These are phyloP conservation scores for Symbiodinium pilosum DNA, from an alignment of 73 alveolate species.

Conservation along the genomic window DNA sequence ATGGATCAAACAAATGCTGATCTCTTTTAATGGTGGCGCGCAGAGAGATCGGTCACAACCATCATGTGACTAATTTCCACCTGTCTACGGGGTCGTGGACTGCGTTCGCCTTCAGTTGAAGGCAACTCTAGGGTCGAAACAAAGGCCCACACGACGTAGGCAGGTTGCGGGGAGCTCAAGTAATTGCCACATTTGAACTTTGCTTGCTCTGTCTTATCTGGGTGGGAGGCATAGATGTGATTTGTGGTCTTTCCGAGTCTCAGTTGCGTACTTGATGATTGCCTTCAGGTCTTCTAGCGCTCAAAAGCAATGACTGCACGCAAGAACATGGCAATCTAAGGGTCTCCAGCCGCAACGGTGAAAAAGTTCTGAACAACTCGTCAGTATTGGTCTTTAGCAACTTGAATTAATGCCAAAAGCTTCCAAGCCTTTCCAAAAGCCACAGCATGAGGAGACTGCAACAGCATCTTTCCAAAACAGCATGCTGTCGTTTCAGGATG, in stretches of 20 bases:
- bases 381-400: neutral
- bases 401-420: neutral
- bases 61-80: neutral
- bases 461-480: neutral
- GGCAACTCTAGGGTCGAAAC: constrained; percentile 7
- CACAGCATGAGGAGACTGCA: neutral
- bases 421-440: neutral
- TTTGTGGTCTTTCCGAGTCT: no score
- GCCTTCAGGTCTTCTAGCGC: neutral
- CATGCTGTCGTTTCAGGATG: no score
- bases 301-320: neutral
- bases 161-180: neutral
- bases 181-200: neutral
- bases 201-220: no score
- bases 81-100: neutral
- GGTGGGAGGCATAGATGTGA: no score
- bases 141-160: constrained; percentile 5
- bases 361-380: neutral
- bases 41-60: neutral
- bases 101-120: neutral
- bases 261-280: no score
- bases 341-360: neutral
- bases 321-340: neutral
- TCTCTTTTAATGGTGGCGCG: neutral
- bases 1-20: neutral